These are phyloP conservation scores for Fusarium tricinctum DNA, from an alignment of 2,329 filamentous ascomycete genomes.

Conservation along the genomic window DNA sequence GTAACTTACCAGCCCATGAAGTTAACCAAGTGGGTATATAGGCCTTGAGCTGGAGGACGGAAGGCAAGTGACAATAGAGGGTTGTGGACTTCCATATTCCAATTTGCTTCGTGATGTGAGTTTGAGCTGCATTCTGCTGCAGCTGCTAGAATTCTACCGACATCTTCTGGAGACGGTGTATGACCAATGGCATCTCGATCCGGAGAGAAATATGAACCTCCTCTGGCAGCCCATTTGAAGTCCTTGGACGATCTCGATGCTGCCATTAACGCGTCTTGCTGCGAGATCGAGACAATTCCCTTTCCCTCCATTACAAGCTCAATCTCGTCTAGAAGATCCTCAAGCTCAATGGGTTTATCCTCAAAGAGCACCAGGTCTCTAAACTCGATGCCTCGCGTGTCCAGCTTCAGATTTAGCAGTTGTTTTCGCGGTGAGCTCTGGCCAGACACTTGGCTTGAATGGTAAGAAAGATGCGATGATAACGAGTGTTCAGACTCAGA, in stretches of 20 bases:
- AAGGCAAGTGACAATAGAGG: slow-evolving; percentile 24
- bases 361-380: not conserved
- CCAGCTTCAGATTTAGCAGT: not conserved
- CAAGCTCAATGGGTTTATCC: not conserved
- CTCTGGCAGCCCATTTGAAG: slow-evolving; percentile 2
- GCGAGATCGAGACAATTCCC: not conserved
- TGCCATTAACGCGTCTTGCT: not conserved
- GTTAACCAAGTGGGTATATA: slow-evolving; percentile 21
- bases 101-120: slow-evolving; percentile 17
- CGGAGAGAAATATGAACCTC: slow-evolving; percentile 9
- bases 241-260: not conserved
- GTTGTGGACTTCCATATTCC: slow-evolving; percentile 27
- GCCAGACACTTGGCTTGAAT: not conserved
- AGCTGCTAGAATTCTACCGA: slow-evolving; percentile 3
- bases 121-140: slow-evolving; percentile 17
- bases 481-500: slow-evolving; percentile 24
- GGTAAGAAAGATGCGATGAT: not conserved
- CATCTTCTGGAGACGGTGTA: slow-evolving; percentile 19
- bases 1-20: slow-evolving; percentile 26
- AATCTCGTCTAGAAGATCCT: not conserved
- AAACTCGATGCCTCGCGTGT: not conserved
- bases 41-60: slow-evolving; percentile 2
- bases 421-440: not conserved
- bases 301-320: not conserved
- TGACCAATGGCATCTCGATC: slow-evolving; percentile 14